Evolutionary conservation across 2,329 filamentous ascomycete genomes (phyloP).

Genomic region (Ceratocystis alfenasii): DNA sequence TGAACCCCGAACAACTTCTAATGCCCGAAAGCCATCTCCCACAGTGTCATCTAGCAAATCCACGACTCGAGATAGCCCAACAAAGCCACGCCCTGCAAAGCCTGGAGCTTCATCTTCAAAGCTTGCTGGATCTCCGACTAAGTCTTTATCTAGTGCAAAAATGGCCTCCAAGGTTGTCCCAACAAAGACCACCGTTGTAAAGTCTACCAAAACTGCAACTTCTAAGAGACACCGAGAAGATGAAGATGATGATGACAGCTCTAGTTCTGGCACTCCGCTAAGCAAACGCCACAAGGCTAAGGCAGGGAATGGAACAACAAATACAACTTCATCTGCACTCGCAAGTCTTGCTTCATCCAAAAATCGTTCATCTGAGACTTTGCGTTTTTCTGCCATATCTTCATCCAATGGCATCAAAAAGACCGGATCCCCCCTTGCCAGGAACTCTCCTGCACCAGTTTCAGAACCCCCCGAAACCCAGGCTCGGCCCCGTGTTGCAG

Average conservation of each 20-base stretch:
- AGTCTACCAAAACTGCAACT: constrained; percentile 24
- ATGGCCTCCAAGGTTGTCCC: constrained; percentile 27
- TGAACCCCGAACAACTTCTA: constrained; percentile 11
- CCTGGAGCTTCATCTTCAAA: neutral
- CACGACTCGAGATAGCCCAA: constrained; percentile 15
- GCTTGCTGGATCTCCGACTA: neutral
- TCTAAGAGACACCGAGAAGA: constrained; percentile 43
- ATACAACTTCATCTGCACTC: neutral
- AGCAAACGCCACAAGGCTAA: constrained; percentile 46
- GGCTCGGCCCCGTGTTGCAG: constrained; percentile 21
- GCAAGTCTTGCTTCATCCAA: neutral
- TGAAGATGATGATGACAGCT: constrained; percentile 41
- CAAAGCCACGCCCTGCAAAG: constrained; percentile 12
- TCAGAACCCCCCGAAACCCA: constrained; percentile 15
- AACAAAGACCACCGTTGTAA: constrained; percentile 5
- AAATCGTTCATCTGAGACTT: constrained; percentile 6
- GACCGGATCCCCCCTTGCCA: constrained; percentile 13
- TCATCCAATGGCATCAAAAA: constrained; percentile 14
- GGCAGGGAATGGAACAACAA: constrained; percentile 25
- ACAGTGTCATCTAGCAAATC: neutral
- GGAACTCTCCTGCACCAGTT: constrained; percentile 12
- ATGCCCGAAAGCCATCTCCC: constrained; percentile 17
- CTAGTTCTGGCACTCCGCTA: constrained; percentile 47
- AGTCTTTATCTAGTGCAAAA: constrained; percentile 16
- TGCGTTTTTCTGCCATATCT: constrained; percentile 15